phyloP scores from a whole-genome alignment of 2,329 filamentous ascomycete genomes.

The Cytospora schulzeri region DNA sequence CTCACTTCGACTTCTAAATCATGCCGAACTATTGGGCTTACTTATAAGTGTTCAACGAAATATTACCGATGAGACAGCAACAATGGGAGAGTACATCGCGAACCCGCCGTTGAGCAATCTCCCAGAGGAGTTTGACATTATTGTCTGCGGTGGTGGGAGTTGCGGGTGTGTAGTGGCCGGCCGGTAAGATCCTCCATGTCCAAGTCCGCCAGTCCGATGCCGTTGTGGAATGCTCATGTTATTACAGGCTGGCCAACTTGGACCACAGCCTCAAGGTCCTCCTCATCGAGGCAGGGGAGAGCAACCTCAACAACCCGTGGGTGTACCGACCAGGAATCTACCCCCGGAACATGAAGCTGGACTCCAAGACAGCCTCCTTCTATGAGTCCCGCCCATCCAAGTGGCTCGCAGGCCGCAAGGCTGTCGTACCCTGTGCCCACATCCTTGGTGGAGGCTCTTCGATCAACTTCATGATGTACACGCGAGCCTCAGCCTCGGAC shows the following conservation, averaged over 20 bases:
- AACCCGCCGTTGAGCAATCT: constrained; percentile 39
- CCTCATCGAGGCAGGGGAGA: constrained; percentile 71
- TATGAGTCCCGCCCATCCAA: constrained; percentile 77
- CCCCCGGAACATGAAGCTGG: constrained; percentile 76
- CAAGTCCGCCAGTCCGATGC: not conserved
- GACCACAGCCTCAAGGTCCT: constrained; percentile 73
- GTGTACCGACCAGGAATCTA: constrained; percentile 76
- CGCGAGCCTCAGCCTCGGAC: constrained; percentile 69
- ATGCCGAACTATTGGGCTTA: not conserved
- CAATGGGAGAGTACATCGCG: constrained; percentile 22
- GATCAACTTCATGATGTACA: constrained; percentile 84
- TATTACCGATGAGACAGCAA: constrained; percentile 9
- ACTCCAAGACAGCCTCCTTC: constrained; percentile 80
- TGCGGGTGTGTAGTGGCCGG: constrained; percentile 62
- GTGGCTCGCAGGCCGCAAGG: constrained; percentile 70
- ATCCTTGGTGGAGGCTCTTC: constrained; percentile 72
- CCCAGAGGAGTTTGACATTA: constrained; percentile 80
- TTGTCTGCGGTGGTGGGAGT: constrained; percentile 75
- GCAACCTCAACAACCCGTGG: constrained; percentile 77
- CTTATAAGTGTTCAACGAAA: not conserved
- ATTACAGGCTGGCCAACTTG: constrained; percentile 67
- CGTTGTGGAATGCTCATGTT: constrained; percentile 37
- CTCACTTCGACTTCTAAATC: not conserved
- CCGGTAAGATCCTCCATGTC: constrained; percentile 43
- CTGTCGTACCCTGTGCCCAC: constrained; percentile 74